Evolutionary conservation across 352 stramenopile species (phyloP), one percentile per base, ranked within the genome.

Genomic region (Phytopythium montanum): DNA sequence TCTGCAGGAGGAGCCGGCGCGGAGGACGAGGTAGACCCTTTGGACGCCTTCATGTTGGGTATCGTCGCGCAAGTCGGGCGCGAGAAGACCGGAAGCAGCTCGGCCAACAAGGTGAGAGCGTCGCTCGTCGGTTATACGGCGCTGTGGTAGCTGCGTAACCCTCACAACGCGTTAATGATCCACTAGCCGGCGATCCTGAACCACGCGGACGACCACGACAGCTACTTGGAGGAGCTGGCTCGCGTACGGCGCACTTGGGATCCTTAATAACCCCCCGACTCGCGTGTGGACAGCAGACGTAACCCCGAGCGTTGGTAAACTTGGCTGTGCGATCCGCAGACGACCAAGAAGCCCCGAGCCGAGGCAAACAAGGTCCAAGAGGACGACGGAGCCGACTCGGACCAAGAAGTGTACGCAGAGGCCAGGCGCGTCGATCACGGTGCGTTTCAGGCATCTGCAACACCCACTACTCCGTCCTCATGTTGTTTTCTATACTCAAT

Each of bases 41-140:
- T 95, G 39, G 86, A 95, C 56, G 86, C 86, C 4, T 95, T 94
- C 57, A 95, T 95, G 86, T 63, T 73, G 12, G 84, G 73, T n/a
- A 94, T 95, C 33, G 76, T 87, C 42, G 75, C 67, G 41, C 81
- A 95, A 65, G 86, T 94, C n/a, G 69, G 61, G 21, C 62, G 78
- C 61, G 60, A 93, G 49, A 67, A 67, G 21, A 26, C 26, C 19
- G 42, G 21, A 9, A 58, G 31, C 21, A 61, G 56, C 8, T 29
- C 61, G 41, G 65, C 34, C 1, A 61, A 76, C 23, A 87, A 87
- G 73, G 74, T 79, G 42, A 18, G 39, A 21, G 1, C 13, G 19
- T 46, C 39, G 19, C 39, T 16, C 19, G 39, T 46, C 21, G 19
- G 7, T 25, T 0, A 13, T 6, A 21, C 39, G 39, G 39, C 3